Evolutionary conservation across 2,329 filamentous ascomycete genomes (phyloP).

Genomic region (Diaporthe citriasiana): DNA sequence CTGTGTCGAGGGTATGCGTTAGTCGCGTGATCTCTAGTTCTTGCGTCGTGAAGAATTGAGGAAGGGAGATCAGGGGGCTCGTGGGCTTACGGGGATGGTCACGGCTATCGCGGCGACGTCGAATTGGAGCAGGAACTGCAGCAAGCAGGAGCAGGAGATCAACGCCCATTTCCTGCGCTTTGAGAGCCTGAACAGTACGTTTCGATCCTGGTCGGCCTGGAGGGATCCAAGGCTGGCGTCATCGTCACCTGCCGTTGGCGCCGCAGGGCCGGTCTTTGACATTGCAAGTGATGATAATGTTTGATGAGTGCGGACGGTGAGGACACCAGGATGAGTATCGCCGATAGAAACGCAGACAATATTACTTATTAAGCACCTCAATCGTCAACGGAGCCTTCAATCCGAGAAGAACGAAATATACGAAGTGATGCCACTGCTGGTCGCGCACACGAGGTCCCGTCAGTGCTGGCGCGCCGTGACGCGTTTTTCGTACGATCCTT

Average conservation of each 20-base stretch:
- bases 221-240: not conserved
- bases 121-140: slow-evolving; percentile 46
- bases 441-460: not conserved
- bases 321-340: no score
- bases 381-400: no score
- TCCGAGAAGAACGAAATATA: not conserved
- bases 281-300: not conserved
- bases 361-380: no score
- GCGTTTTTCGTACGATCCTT: not conserved
- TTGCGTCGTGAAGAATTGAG: not conserved
- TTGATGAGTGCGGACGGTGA: not conserved
- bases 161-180: slow-evolving; percentile 40
- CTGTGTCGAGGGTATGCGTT: slow-evolving; percentile 21
- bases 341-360: not conserved
- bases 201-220: not conserved
- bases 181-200: slow-evolving; percentile 24
- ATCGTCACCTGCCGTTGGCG: not conserved
- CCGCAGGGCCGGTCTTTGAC: not conserved
- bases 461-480: not conserved
- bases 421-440: not conserved
- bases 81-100: slow-evolving; percentile 43
- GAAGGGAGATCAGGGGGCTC: not conserved
- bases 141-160: slow-evolving; percentile 44
- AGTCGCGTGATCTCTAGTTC: not conserved
- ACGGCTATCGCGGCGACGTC: slow-evolving; percentile 46